Evolutionary conservation across 2,329 filamentous ascomycete species (phyloP), one percentile per base, ranked within the genome.

Genomic region (Alternaria arborescens): DNA sequence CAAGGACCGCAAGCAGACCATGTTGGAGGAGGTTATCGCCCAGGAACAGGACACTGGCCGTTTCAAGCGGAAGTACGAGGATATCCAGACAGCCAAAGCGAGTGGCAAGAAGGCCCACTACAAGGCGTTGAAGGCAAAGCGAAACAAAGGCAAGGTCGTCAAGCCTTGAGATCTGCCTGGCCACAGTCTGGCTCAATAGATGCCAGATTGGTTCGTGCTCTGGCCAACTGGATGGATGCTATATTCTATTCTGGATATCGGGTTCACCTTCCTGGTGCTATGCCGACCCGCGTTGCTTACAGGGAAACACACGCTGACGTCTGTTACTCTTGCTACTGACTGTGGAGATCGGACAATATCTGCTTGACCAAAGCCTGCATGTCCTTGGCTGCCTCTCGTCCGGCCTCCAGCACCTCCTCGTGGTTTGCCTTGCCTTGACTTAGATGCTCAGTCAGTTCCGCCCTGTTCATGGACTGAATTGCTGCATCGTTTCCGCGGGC

Each of bases 31-130:
- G 75, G 87, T 95, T 4, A 82, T 97, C 69, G 87, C 88, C 24
- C 82, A 85, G 43, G 89, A 93, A 77, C 82, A 86, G 52, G 79
- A 86, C 61, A 89, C 83, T 44, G 85, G 85, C 61, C 91, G 91
- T 70, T 95, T 97, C 82, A 93, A 91, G 83, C 86, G 85, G 73
- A 97, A 97, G 80, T 98, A 97, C 79, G 85, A 87, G 58, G 89
- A 94, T 59, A 92, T 98, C 51, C 93, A 97, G 77, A 84, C 84
- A 52, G 85, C 86, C 63, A 98, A 97, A 81, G 87, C 86, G 24
- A 97, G 92, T 71, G 95, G 95, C 53, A 96, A 93, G 82, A 97
- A 94, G 80, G 89, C 87, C 0, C 91, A 92, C 72, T 98, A 97
- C 83, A 94, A 94, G 76, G 90, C 89, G 57, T 79, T 97, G 67